A percentile compares a stretch with the other conserved stretches of the same genome.
Conservation (phyloP, 2,329 filamentous ascomycete species). For the Xenoacremonium recifei region DNA sequence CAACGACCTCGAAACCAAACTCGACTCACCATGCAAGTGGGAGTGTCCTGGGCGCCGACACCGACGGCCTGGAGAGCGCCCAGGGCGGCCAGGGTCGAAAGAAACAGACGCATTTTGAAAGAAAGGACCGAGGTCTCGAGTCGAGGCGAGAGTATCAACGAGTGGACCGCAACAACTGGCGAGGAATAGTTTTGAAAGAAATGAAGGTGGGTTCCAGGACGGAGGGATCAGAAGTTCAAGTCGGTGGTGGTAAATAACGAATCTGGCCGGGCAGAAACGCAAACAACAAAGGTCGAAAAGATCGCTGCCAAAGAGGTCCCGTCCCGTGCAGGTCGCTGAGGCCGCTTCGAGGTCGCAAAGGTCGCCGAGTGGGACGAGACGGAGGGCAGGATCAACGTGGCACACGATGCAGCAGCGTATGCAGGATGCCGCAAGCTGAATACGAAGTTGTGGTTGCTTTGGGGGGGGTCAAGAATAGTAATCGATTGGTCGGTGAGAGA, state of each 20-base stretch:
- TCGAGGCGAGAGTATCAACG: conserved; percentile 2
- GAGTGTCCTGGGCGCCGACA: conserved; percentile 23
- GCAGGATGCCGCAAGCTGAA: conserved; percentile 14
- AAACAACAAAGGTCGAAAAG: not conserved
- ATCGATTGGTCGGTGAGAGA: not conserved
- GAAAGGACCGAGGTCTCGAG: conserved; percentile 1
- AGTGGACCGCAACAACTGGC: not conserved
- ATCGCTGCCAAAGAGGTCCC: not conserved
- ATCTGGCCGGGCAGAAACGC: not conserved
- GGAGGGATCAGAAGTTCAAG: not conserved
- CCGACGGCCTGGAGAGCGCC: conserved; percentile 23
- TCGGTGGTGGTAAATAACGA: not conserved
- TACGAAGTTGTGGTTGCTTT: conserved; percentile 14
- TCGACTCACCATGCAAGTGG: conserved; percentile 32
- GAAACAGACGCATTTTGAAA: conserved; percentile 26
- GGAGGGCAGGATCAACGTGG: conserved; percentile 14
- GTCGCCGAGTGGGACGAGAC: conserved; percentile 13
- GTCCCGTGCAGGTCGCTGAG: too few species aligned
- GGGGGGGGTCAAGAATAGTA: not conserved
- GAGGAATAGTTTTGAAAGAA: too few species aligned
- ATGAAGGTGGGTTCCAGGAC: not conserved
- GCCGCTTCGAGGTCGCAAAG: not conserved
- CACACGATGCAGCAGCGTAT: conserved; percentile 13
- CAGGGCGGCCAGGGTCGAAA: conserved; percentile 28
- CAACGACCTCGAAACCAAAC: too few species aligned